Percentiles rank a stretch among this genome's conserved stretches.
These are phyloP conservation scores for Chionographis japonica DNA, from an alignment of 106 monocot species.

Conservation along the genomic window DNA sequence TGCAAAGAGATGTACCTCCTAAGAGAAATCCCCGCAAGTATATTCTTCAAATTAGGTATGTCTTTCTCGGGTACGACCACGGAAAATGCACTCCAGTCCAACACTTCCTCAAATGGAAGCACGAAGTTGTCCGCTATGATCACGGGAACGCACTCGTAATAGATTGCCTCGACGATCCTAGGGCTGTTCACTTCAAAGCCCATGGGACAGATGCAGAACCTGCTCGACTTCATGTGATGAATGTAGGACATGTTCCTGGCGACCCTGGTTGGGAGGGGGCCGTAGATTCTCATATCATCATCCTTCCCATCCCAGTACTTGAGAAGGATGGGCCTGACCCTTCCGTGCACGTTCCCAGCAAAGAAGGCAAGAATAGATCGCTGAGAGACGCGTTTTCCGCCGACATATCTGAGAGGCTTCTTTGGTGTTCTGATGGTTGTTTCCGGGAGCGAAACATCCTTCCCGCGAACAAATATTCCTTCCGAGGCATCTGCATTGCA, in stretches of 20 bases:
- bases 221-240: conserved; percentile 84
- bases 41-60: conserved; percentile 68
- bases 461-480: conserved; percentile 65
- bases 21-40: conserved; percentile 49
- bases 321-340: conserved; percentile 62
- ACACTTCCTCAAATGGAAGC: conserved; percentile 73
- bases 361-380: conserved; percentile 75
- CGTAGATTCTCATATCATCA: conserved; percentile 68
- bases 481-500: conserved; percentile 89
- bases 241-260: conserved; percentile 63
- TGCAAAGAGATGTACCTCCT: conserved; percentile 63
- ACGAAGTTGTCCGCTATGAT: conserved; percentile 85
- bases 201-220: conserved; percentile 91
- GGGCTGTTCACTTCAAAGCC: conserved; percentile 96
- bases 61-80: conserved; percentile 82
- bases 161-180: conserved; percentile 89
- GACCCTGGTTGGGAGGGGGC: conserved; percentile 60
- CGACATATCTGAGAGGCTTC: conserved; percentile 54
- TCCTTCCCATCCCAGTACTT: conserved; percentile 62
- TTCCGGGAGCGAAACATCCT: conserved; percentile 87
- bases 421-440: conserved; percentile 59
- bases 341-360: conserved; percentile 83
- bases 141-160: conserved; percentile 89
- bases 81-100: conserved; percentile 84
- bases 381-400: conserved; percentile 54